Percentiles rank a stretch among this genome's conserved stretches.
phyloP scores from a whole-genome alignment of 1,284 basidiomycete genomes.

The Rhodotorula mucilaginosa region DNA sequence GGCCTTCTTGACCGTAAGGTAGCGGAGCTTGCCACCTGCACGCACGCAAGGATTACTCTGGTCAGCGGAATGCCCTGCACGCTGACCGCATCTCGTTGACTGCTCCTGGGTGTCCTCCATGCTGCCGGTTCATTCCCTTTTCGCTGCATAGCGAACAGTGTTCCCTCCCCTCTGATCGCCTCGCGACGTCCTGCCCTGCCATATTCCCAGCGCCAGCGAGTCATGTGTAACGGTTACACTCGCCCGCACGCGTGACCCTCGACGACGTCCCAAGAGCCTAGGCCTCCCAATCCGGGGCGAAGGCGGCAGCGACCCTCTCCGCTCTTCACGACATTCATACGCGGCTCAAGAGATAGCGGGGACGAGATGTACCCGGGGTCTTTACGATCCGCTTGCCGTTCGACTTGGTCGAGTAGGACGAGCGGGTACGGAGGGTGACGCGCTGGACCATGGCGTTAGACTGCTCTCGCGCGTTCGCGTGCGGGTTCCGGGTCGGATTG shows the following conservation, averaged over 20 bases:
- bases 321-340: background rate
- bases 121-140: no score
- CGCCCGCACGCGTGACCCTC: no score
- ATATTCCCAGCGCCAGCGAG: no score
- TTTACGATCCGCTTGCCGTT: conserved; percentile 94
- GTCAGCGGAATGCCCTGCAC: background rate
- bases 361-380: conserved; percentile 62
- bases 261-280: no score
- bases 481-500: no score
- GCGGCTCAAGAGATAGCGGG: background rate
- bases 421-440: conserved; percentile 98
- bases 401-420: conserved; percentile 97
- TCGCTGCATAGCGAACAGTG: no score
- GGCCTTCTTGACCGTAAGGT: conserved; percentile 86
- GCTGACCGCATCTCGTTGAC: no score
- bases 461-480: background rate
- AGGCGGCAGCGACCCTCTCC: background rate
- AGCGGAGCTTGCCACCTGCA: conserved; percentile 77
- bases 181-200: no score
- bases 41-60: background rate
- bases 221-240: no score
- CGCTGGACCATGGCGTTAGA: conserved; percentile 55
- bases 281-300: no score
- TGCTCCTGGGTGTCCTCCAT: no score
- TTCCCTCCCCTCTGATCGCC: no score